These are phyloP conservation scores for Leccinum fibrillosum DNA, from an alignment of 768 basidiomycete genomes.

Conservation along the genomic window DNA sequence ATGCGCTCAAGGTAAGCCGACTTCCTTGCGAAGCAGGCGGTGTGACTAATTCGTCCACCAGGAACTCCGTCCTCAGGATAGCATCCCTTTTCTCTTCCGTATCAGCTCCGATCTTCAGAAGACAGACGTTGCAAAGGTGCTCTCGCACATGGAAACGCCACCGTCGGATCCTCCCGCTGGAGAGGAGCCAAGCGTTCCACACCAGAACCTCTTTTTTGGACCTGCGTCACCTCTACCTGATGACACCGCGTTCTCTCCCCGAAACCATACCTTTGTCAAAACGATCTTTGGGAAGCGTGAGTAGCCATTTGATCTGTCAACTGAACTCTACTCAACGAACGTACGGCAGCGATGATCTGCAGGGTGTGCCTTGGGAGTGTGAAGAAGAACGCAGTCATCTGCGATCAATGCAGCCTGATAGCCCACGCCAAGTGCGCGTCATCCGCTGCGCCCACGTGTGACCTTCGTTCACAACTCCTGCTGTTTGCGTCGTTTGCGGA, in stretches of 20 bases:
- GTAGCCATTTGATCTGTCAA: conserved; percentile 28
- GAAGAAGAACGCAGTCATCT: conserved; percentile 86
- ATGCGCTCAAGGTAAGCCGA: conserved; percentile 63
- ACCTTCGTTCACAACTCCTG: conserved; percentile 77
- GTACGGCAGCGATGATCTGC: conserved; percentile 71
- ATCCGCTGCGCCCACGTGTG: conserved; percentile 77
- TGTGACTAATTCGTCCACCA: conserved; percentile 23
- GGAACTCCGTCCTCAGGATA: conserved; percentile 89
- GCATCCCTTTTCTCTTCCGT: conserved; percentile 90
- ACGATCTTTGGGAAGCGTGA: conserved; percentile 90
- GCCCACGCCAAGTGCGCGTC: conserved; percentile 74
- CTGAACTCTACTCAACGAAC: conserved; percentile 7
- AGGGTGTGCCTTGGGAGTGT: conserved; percentile 76
- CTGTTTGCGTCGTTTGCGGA: conserved; percentile 77
- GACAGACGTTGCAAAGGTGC: conserved; percentile 56
- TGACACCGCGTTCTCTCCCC: conserved; percentile 49
- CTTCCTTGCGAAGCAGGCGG: background rate
- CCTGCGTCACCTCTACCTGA: conserved; percentile 28
- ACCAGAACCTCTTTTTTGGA: conserved; percentile 38
- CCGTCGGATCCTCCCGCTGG: conserved; percentile 44
- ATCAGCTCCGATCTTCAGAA: conserved; percentile 85
- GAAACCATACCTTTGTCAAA: conserved; percentile 84
- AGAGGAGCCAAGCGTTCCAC: conserved; percentile 38
- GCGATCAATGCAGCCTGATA: conserved; percentile 86
- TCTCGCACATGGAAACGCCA: conserved; percentile 42